A percentile compares a stretch with the other conserved stretches of the same genome.
These are phyloP conservation scores for Oryza brachyantha DNA, from an alignment of 176 grass and related monocot genomes.

Conservation along the genomic window DNA sequence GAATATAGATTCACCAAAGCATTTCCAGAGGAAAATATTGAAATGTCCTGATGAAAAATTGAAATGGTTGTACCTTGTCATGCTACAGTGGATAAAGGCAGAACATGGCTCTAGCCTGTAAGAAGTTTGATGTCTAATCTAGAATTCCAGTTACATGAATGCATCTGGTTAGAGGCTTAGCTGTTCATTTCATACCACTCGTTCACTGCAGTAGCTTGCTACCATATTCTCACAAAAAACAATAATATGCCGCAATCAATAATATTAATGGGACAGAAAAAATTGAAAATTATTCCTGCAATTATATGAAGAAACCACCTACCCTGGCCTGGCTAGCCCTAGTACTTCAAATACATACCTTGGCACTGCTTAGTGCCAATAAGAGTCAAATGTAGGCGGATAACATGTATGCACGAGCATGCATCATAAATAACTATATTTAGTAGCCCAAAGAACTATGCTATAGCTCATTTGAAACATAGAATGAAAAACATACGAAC, in stretches of 20 bases:
- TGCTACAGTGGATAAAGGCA: conserved; percentile 9
- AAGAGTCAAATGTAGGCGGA: neutral
- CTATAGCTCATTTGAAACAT: conserved; percentile 1
- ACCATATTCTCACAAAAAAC: neutral
- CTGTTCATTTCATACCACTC: neutral
- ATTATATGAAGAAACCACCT: neutral
- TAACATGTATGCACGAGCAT: neutral
- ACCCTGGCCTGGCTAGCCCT: neutral
- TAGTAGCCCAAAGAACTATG: neutral
- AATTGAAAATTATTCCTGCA: neutral
- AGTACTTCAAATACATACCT: neutral
- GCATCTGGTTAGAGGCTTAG: neutral
- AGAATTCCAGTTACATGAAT: neutral
- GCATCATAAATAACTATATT: neutral
- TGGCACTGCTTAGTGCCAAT: neutral
- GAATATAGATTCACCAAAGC: neutral
- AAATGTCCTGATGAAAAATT: neutral
- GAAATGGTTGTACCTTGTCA: neutral
- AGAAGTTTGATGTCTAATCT: neutral
- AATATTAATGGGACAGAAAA: neutral
- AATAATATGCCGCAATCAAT: neutral
- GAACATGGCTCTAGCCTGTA: neutral
- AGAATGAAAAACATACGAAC: no score
- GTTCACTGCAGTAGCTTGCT: neutral
- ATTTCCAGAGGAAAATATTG: neutral